Evolutionary conservation across 2,329 filamentous ascomycete genomes (phyloP).

Genomic region (Aureobasidium sp.): DNA sequence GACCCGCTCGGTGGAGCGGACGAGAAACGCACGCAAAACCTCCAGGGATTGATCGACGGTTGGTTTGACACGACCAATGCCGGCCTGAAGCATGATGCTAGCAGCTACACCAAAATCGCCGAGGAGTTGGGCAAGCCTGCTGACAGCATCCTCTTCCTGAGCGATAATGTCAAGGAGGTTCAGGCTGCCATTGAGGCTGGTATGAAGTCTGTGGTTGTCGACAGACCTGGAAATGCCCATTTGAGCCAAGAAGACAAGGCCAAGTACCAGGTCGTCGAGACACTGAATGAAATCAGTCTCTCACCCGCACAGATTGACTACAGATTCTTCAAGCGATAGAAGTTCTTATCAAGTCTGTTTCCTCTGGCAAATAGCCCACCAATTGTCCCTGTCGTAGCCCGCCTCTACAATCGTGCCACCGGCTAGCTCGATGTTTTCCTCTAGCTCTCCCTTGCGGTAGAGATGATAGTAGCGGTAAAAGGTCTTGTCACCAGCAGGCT

Average conservation of each 20-base stretch:
- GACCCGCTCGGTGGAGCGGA: slow-evolving; percentile 14
- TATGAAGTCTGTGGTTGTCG: slow-evolving; percentile 38
- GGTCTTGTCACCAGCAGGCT: slow-evolving; percentile 41
- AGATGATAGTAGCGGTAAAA: slow-evolving; percentile 94
- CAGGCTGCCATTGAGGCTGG: slow-evolving; percentile 38
- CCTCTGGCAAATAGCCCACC: slow-evolving; percentile 69
- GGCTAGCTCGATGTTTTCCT: slow-evolving; percentile 65
- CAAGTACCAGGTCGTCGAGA: slow-evolving; percentile 21
- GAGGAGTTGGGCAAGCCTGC: slow-evolving; percentile 41
- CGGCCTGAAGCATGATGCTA: slow-evolving; percentile 60
- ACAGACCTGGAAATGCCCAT: slow-evolving; percentile 63
- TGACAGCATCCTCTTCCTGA: slow-evolving; percentile 65
- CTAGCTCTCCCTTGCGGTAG: slow-evolving; percentile 79
- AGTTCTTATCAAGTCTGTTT: slow-evolving; percentile 7
- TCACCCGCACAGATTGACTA: slow-evolving; percentile 12
- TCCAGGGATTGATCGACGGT: slow-evolving; percentile 52
- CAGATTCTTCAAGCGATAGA: slow-evolving; percentile 16
- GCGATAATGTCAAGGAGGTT: slow-evolving; percentile 63
- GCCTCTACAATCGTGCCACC: slow-evolving; percentile 69
- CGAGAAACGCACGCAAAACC: slow-evolving; percentile 51
- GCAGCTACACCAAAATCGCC: slow-evolving; percentile 63
- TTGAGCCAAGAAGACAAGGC: slow-evolving; percentile 45
- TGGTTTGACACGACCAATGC: slow-evolving; percentile 80
- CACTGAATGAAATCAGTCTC: slow-evolving; percentile 23
- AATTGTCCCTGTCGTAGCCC: slow-evolving; percentile 96